Conservation (phyloP, 176 grass and related monocot genomes). For the Saccharum spontaneum region DNA sequence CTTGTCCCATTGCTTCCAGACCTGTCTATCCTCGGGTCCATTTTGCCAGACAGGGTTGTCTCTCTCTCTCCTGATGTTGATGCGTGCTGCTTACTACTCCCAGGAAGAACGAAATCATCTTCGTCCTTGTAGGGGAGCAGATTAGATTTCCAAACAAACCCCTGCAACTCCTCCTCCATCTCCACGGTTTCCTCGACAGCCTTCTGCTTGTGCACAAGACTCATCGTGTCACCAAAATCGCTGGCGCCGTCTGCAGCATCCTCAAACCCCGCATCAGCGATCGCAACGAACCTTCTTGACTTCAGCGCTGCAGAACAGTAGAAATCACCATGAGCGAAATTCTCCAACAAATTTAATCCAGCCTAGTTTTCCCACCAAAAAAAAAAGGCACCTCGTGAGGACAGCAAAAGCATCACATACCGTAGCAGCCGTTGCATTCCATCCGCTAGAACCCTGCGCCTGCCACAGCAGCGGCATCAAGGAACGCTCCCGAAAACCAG, state of each 20-base stretch:
- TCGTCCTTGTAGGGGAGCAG: not conserved
- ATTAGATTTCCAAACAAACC: not conserved
- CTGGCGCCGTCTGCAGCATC: constrained; percentile 7
- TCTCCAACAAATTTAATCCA: not conserved
- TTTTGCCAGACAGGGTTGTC: constrained; percentile 4
- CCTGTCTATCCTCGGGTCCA: constrained; percentile 14
- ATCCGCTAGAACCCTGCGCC: constrained; percentile 16
- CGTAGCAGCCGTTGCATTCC: constrained; percentile 36
- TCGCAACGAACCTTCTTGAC: constrained; percentile 24
- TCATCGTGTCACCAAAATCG: constrained; percentile 8
- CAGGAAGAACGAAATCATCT: constrained; percentile 20
- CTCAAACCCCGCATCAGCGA: not conserved
- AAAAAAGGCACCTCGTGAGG: too few relatives aligned
- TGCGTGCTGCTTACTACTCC: not conserved
- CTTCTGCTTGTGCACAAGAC: not conserved
- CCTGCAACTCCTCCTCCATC: constrained; percentile 11
- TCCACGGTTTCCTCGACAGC: not conserved
- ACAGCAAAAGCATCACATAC: constrained; percentile 9
- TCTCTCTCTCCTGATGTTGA: constrained; percentile 12
- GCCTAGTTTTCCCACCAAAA: not conserved
- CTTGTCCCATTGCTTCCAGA: constrained; percentile 21
- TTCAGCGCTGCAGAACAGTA: constrained; percentile 43
- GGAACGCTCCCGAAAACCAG: not conserved
- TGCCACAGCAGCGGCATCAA: constrained; percentile 20
- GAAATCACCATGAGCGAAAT: not conserved